Conservation (phyloP, 331 rosid genomes). For the Malus hybrid region DNA sequence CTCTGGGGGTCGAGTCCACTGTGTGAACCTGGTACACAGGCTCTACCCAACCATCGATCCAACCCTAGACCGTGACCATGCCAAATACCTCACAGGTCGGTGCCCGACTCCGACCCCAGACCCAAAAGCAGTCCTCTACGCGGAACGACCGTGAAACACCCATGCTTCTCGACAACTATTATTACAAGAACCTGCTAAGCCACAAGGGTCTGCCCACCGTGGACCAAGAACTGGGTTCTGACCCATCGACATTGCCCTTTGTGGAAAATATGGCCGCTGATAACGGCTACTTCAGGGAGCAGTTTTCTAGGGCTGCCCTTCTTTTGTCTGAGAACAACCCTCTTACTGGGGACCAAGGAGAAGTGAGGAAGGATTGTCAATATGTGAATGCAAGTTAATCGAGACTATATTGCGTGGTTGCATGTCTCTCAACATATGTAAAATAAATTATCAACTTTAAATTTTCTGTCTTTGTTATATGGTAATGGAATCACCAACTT, state of each 20-base stretch:
- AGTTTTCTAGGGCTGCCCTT: constrained; percentile 51
- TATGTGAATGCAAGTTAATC: constrained; percentile 29
- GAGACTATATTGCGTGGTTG: too few species aligned
- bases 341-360: constrained; percentile 45
- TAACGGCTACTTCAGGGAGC: constrained; percentile 48
- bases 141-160: constrained; percentile 69
- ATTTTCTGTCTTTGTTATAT: too few species aligned
- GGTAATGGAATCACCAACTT: too few species aligned
- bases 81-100: constrained; percentile 47
- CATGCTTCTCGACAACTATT: constrained; percentile 67
- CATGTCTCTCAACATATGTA: too few species aligned
- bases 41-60: constrained; percentile 61
- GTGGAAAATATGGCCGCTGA: constrained; percentile 68
- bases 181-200: constrained; percentile 54
- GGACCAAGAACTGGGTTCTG: constrained; percentile 51
- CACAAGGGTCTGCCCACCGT: constrained; percentile 61
- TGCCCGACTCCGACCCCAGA: constrained; percentile 67
- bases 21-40: constrained; percentile 49
- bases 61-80: constrained; percentile 45
- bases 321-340: constrained; percentile 65
- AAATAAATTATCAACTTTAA: too few species aligned
- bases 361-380: constrained; percentile 73
- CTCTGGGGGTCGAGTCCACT: constrained; percentile 82
- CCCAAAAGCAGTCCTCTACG: constrained; percentile 41
- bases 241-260: constrained; percentile 54